These are phyloP conservation scores for Chiua virens DNA, from an alignment of 768 basidiomycete genomes.

Conservation along the genomic window DNA sequence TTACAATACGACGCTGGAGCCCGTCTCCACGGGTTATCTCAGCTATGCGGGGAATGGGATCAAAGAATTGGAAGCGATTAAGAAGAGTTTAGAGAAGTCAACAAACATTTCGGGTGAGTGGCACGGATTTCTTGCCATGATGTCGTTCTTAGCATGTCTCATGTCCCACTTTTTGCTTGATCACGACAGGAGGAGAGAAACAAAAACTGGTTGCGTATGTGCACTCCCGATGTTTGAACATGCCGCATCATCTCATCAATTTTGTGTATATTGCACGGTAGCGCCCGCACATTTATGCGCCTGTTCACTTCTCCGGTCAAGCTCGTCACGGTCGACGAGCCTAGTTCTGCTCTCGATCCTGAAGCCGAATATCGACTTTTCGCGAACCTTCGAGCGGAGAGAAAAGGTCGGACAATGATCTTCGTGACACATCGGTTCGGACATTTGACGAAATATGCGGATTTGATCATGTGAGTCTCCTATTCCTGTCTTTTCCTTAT, in stretches of 20 bases:
- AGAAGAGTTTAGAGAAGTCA: conserved; percentile 19
- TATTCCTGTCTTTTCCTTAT: background rate
- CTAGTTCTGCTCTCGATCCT: conserved; percentile 40
- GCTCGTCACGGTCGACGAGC: conserved; percentile 38
- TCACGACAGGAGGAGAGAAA: conserved; percentile 27
- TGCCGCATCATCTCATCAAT: background rate
- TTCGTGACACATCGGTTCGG: conserved; percentile 43
- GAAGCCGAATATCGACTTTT: conserved; percentile 35
- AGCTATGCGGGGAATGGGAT: conserved; percentile 23
- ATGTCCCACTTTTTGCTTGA: background rate
- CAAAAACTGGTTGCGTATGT: conserved; percentile 31
- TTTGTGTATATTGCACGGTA: background rate
- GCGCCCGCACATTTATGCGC: conserved; percentile 43
- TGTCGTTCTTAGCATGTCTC: no score
- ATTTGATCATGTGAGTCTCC: conserved; percentile 35
- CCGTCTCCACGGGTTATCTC: conserved; percentile 26
- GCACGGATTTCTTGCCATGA: background rate
- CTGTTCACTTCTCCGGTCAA: conserved; percentile 30
- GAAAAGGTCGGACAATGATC: conserved; percentile 38
- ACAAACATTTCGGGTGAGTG: conserved; percentile 26
- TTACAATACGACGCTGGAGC: conserved; percentile 41
- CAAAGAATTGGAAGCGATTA: conserved; percentile 11
- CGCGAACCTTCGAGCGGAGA: conserved; percentile 22
- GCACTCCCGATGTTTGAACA: no score
- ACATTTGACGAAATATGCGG: conserved; percentile 37